A percentile compares a stretch with the other conserved stretches of the same genome.
phyloP scores from a whole-genome alignment of 2,329 filamentous ascomycete genomes.

The Teratosphaeria nubilosa region DNA sequence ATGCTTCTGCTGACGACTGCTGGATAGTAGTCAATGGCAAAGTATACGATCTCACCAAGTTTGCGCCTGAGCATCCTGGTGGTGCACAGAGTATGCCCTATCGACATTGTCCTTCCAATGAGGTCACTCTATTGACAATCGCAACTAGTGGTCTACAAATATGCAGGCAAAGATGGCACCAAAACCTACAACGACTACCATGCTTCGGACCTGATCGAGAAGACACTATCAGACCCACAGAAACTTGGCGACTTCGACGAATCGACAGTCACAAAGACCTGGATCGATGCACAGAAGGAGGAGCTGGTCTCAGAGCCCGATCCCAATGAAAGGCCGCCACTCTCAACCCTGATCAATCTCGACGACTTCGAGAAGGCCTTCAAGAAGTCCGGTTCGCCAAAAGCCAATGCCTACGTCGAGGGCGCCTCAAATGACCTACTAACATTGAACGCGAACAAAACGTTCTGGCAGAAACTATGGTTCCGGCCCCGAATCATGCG shows the following conservation, averaged over 20 bases:
- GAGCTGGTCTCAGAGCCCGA: constrained; percentile 14
- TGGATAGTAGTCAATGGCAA: constrained; percentile 61
- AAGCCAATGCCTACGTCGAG: constrained; percentile 36
- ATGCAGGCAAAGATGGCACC: constrained; percentile 47
- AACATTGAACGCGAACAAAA: constrained; percentile 35
- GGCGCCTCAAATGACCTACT: constrained; percentile 42
- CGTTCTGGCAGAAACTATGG: constrained; percentile 33
- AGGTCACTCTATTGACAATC: background rate
- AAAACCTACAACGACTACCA: constrained; percentile 46
- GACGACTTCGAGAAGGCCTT: constrained; percentile 38
- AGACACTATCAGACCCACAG: constrained; percentile 33
- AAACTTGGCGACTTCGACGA: constrained; percentile 29
- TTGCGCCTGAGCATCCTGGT: constrained; percentile 54
- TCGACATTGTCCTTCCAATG: background rate
- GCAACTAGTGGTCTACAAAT: constrained; percentile 35
- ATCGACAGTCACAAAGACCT: constrained; percentile 20
- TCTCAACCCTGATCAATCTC: constrained; percentile 37
- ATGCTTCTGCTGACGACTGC: constrained; percentile 27
- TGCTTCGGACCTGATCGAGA: constrained; percentile 32
- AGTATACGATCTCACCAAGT: constrained; percentile 59
- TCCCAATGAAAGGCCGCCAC: constrained; percentile 32
- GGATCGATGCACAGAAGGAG: constrained; percentile 21
- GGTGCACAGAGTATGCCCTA: constrained; percentile 39
- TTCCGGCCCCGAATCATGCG: constrained; percentile 39
- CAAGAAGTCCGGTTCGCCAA: constrained; percentile 24